phyloP scores from a whole-genome alignment of 2,329 filamentous ascomycete genomes.

The Aspergillus clavatus region DNA sequence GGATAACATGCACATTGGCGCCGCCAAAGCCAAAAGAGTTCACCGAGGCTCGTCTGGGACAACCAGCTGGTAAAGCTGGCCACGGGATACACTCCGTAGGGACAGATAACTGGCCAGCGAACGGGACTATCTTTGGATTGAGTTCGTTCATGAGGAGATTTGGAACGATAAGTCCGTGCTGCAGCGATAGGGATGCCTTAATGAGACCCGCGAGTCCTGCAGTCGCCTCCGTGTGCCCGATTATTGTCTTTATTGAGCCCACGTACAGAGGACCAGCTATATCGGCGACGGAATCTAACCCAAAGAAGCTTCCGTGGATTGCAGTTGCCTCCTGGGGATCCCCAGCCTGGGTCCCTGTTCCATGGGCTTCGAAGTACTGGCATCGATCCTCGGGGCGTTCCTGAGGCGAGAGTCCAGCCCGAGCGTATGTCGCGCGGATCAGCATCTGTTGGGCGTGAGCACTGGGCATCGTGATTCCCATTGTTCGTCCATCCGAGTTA shows the following conservation, averaged over 20 bases:
- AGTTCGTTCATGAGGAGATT: slow-evolving; percentile 18
- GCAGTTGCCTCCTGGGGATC: slow-evolving; percentile 28
- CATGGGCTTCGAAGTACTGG: slow-evolving; percentile 41
- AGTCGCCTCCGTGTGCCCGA: slow-evolving; percentile 25
- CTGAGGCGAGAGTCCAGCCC: slow-evolving; percentile 24
- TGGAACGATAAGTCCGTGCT: slow-evolving; percentile 26
- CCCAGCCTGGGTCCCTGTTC: slow-evolving; percentile 35
- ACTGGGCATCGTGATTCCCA: slow-evolving; percentile 25
- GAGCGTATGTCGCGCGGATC: slow-evolving; percentile 32
- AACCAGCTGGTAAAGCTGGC: slow-evolving; percentile 19
- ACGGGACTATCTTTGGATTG: slow-evolving; percentile 18
- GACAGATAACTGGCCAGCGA: slow-evolving; percentile 15
- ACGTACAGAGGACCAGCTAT: slow-evolving; percentile 4
- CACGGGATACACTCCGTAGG: slow-evolving; percentile 17
- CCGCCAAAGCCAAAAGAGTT: slow-evolving; percentile 41
- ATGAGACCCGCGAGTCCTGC: slow-evolving; percentile 22
- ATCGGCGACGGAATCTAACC: neutral
- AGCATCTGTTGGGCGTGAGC: slow-evolving; percentile 30
- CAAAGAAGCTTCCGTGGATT: slow-evolving; percentile 19
- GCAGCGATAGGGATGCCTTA: slow-evolving; percentile 34
- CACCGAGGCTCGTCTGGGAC: slow-evolving; percentile 33
- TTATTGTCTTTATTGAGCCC: slow-evolving; percentile 18
- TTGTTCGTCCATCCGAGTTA: slow-evolving; percentile 26
- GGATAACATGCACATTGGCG: slow-evolving; percentile 30
- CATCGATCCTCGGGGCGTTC: slow-evolving; percentile 21